Evolutionary conservation across 129 eudicot genomes (phyloP).

Genomic region (Flaveria bidentis): DNA sequence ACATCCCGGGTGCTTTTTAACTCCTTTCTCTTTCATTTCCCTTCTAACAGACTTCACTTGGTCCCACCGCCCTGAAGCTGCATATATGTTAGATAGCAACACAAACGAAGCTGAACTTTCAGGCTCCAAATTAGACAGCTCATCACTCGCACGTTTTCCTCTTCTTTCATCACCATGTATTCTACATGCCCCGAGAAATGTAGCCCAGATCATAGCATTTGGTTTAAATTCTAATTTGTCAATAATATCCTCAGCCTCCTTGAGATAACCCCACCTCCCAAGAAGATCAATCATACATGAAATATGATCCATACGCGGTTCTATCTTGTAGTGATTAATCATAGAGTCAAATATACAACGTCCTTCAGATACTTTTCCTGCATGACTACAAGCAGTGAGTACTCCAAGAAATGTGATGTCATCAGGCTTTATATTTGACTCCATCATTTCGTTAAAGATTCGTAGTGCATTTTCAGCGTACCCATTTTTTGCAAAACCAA

Average conservation of each 20-base stretch:
- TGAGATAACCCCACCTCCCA: constrained; percentile 87
- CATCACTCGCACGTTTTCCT: constrained; percentile 75
- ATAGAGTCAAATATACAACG: constrained; percentile 57
- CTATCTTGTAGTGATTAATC: constrained; percentile 48
- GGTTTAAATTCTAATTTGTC: constrained; percentile 52
- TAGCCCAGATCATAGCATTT: constrained; percentile 78
- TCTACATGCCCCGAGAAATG: constrained; percentile 85
- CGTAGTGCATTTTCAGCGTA: constrained; percentile 60
- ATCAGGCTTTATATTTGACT: constrained; percentile 61
- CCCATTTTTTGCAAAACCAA: constrained; percentile 83
- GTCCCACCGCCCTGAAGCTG: constrained; percentile 85
- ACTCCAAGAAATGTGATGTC: constrained; percentile 89
- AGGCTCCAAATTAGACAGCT: constrained; percentile 71
- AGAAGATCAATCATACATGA: constrained; percentile 95
- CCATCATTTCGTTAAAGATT: constrained; percentile 62
- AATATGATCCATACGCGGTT: constrained; percentile 75
- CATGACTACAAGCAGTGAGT: constrained; percentile 90
- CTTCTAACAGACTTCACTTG: constrained; percentile 63
- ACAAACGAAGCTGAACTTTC: constrained; percentile 75
- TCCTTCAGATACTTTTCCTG: constrained; percentile 77
- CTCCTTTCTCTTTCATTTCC: constrained; percentile 69
- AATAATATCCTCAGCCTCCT: constrained; percentile 74
- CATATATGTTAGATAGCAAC: constrained; percentile 85
- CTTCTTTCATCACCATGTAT: constrained; percentile 79
- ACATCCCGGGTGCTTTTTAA: constrained; percentile 65